Evolutionary conservation across 768 basidiomycete genomes (phyloP).

Genomic region (Boletus eberwhitei): DNA sequence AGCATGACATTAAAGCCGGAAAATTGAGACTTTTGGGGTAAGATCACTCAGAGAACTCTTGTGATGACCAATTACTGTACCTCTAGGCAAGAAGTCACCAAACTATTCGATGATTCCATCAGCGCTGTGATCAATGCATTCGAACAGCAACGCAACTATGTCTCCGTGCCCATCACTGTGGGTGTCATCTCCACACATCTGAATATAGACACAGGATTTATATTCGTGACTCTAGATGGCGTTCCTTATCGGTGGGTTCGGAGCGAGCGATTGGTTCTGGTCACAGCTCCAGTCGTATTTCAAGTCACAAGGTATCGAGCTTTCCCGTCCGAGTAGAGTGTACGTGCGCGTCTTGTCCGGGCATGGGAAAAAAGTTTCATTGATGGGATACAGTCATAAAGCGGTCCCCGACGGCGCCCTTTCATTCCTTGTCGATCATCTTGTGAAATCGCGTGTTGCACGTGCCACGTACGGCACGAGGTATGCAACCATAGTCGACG

Average conservation of each 20-base stretch:
- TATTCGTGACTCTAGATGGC: conserved; percentile 11
- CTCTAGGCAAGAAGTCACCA: conserved; percentile 34
- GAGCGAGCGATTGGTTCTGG: conserved; percentile 45
- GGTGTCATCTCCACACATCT: background rate
- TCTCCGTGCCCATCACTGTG: conserved; percentile 29
- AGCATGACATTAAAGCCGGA: conserved; percentile 31
- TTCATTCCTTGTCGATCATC: conserved; percentile 37
- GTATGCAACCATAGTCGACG: conserved; percentile 28
- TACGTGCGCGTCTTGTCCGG: conserved; percentile 32
- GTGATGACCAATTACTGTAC: background rate
- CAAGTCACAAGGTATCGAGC: conserved; percentile 33
- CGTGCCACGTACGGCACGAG: conserved; percentile 52
- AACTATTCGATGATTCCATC: conserved; percentile 43
- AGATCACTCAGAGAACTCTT: background rate
- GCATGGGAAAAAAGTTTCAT: background rate
- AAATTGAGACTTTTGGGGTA: conserved; percentile 36
- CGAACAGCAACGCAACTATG: conserved; percentile 21
- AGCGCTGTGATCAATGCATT: conserved; percentile 31
- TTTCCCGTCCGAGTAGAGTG: conserved; percentile 46
- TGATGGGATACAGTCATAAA: conserved; percentile 24
- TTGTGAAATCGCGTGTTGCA: conserved; percentile 44
- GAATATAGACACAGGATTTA: background rate
- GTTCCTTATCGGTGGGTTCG: conserved; percentile 51
- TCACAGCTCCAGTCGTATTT: conserved; percentile 37
- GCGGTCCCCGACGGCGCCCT: conserved; percentile 51